Evolutionary conservation across 257 asterid species (phyloP).

Genomic region (Solanum appendiculatum): DNA sequence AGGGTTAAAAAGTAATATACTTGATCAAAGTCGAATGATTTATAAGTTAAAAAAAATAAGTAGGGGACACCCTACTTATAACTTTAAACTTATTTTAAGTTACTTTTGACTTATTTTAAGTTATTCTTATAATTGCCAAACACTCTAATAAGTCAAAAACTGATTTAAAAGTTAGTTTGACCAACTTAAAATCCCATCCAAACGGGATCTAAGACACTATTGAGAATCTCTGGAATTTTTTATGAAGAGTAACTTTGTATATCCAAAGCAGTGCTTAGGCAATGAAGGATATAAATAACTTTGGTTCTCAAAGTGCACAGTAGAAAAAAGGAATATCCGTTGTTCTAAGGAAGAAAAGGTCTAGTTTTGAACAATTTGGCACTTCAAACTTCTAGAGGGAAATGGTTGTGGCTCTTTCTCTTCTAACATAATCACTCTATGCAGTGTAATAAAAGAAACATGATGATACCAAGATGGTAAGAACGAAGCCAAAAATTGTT

Average conservation of each 20-base stretch:
- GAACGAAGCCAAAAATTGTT: not conserved
- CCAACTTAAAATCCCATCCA: too few relatives aligned
- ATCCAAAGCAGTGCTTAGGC: not conserved
- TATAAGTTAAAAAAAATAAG: too few relatives aligned
- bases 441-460: not conserved
- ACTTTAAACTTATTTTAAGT: too few relatives aligned
- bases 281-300: not conserved
- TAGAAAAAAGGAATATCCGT: not conserved
- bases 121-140: too few relatives aligned
- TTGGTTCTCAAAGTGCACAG: not conserved
- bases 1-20: too few relatives aligned
- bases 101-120: too few relatives aligned
- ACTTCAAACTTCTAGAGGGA: not conserved
- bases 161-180: too few relatives aligned
- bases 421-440: not conserved
- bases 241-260: not conserved
- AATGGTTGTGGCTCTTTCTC: not conserved
- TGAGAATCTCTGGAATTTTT: not conserved
- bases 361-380: not conserved
- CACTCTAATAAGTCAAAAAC: too few relatives aligned
- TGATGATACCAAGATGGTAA: not conserved
- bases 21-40: too few relatives aligned
- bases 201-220: not conserved
- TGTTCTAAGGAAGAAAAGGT: not conserved
- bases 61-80: too few relatives aligned